phyloP scores from a whole-genome alignment of 306 rosid genomes.

The Neltuma alba region DNA sequence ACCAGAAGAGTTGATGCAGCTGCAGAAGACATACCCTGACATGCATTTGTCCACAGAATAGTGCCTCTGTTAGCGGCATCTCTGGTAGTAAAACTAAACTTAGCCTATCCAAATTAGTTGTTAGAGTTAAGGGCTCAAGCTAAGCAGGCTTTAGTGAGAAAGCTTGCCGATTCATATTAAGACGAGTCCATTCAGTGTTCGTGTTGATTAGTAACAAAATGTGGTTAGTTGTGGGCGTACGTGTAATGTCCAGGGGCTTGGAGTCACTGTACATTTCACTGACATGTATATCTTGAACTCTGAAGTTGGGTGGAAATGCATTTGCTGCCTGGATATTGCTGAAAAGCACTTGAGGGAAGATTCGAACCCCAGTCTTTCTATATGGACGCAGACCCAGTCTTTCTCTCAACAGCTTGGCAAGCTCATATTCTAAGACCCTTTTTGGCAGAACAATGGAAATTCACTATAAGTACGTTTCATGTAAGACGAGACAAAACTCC shows the following conservation, averaged over 20 bases:
- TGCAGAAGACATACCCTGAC: conserved; percentile 53
- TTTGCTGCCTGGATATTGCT: conserved; percentile 7
- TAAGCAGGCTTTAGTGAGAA: conserved; percentile 26
- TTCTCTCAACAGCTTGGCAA: neutral
- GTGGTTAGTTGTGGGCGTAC: neutral
- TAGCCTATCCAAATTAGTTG: conserved; percentile 7
- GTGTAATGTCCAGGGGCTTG: conserved; percentile 6
- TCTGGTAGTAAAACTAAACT: conserved; percentile 12
- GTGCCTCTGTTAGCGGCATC: conserved; percentile 2
- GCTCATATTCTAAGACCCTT: neutral
- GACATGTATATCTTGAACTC: neutral
- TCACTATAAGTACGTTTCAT: no score
- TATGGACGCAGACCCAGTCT: neutral
- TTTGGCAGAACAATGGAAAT: no score
- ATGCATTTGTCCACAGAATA: conserved; percentile 19
- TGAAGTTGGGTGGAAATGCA: neutral
- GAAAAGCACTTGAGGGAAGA: neutral
- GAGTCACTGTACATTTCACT: conserved; percentile 7
- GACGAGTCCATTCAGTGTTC: neutral
- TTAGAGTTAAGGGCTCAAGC: conserved; percentile 21
- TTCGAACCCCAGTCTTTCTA: neutral
- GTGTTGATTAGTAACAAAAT: conserved; percentile 1
- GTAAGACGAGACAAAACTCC: no score
- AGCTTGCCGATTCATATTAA: neutral
- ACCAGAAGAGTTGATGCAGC: conserved; percentile 29